A percentile compares a stretch with the other conserved stretches of the same genome.
phyloP scores from a whole-genome alignment of 352 stramenopile genomes.

The Thraustochytrium striatum region DNA sequence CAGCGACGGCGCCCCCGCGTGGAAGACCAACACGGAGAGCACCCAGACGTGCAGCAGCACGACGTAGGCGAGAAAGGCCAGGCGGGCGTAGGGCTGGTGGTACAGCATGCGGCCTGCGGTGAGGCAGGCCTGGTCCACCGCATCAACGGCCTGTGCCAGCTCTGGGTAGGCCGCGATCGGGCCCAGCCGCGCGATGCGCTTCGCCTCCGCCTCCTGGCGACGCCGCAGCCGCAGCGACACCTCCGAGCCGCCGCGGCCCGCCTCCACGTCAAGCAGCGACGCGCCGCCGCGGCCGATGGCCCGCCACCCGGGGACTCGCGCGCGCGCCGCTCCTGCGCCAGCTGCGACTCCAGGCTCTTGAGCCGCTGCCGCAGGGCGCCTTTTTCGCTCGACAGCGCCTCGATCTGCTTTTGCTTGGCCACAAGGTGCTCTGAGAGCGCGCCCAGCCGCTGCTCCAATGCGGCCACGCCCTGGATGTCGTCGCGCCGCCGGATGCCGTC shows the following conservation, averaged over 20 bases:
- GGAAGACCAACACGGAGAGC: constrained; percentile 32
- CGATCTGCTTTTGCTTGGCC: constrained; percentile 41
- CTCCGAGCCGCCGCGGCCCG: neutral
- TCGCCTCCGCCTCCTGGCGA: constrained; percentile 15
- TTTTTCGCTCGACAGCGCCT: constrained; percentile 31
- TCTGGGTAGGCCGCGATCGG: neutral
- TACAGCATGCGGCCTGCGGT: neutral
- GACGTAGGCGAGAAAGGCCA: constrained; percentile 14
- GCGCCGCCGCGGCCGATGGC: neutral
- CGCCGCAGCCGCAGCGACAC: constrained; percentile 15
- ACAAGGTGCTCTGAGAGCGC: constrained; percentile 42
- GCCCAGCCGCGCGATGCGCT: constrained; percentile 12
- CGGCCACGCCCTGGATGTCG: constrained; percentile 34
- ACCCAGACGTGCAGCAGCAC: constrained; percentile 37
- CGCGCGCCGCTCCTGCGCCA: constrained; percentile 2
- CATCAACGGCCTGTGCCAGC: constrained; percentile 22
- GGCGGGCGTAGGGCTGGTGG: constrained; percentile 6
- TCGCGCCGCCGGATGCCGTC: constrained; percentile 15
- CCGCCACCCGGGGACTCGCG: neutral
- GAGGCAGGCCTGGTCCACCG: neutral
- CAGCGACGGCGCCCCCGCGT: too few relatives aligned
- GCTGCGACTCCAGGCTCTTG: constrained; percentile 8
- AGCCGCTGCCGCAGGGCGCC: constrained; percentile 28
- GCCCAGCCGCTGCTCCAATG: constrained; percentile 27
- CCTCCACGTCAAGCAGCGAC: neutral